These are phyloP conservation scores for Calonectria leucothoes DNA, from an alignment of 2,329 filamentous ascomycete genomes.

Conservation along the genomic window DNA sequence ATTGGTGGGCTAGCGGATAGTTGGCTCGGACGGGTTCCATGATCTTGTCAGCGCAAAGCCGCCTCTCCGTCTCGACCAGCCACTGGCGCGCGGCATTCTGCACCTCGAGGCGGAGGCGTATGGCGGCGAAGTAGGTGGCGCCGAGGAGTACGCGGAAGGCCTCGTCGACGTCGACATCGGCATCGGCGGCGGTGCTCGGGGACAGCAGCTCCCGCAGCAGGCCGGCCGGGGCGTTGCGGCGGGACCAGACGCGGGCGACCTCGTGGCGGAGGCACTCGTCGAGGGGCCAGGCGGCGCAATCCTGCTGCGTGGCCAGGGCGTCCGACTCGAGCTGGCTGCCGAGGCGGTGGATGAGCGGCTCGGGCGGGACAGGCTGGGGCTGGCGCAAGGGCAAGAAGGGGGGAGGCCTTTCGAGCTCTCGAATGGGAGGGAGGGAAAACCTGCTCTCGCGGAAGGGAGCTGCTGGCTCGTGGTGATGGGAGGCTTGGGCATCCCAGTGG, in stretches of 20 bases:
- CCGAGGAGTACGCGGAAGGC: conserved; percentile 10
- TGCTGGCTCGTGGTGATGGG: neutral
- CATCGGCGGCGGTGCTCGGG: neutral
- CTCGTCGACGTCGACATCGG: neutral
- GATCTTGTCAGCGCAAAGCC: neutral
- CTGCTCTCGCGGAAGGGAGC: neutral
- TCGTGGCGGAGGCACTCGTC: conserved; percentile 23
- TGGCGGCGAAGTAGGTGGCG: conserved; percentile 10
- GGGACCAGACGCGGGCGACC: conserved; percentile 12
- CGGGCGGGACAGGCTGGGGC: neutral
- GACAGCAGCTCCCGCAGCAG: neutral
- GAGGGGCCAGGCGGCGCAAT: neutral
- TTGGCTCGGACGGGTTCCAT: neutral
- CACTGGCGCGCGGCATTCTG: conserved; percentile 14
- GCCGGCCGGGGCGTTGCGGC: conserved; percentile 5
- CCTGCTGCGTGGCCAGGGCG: neutral
- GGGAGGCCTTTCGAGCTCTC: neutral
- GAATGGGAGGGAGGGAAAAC: neutral
- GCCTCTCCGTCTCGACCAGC: conserved; percentile 1
- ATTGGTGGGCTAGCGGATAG: neutral
- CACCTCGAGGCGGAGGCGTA: conserved; percentile 1
- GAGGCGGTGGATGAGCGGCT: conserved; percentile 13
- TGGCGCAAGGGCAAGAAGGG: neutral
- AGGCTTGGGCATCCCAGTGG: neutral
- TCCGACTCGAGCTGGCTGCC: conserved; percentile 15